Evolutionary conservation across 192 early-diverging fungal species (phyloP), one percentile per base, ranked within the genome.

Genomic region (Gamsiella multidivaricata): DNA sequence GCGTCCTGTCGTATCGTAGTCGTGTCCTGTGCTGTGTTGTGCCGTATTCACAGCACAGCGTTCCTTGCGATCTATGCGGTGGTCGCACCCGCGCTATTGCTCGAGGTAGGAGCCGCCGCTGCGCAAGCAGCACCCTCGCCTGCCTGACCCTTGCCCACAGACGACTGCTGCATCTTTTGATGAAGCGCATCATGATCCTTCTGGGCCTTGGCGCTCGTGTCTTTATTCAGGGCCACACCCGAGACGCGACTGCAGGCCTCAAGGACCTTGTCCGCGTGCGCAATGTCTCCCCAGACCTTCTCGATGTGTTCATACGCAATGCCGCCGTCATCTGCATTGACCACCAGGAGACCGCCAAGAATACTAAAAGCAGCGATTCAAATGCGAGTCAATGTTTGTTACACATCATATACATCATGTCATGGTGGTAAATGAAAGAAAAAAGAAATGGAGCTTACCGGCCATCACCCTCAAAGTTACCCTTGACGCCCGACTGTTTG

Each of bases 381-480:
- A 36, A 33, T 2, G n/a, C 11, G 53, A 54, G 31, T 6, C 26
- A 0, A 1, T 32, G 23, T n/a, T 1, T 54, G 1, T 54, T 42
- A 42, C 0, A 15, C 41, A 2, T 42, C 41, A 18, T 42, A 42
- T 11, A 11, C 41, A 42, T 42, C 41, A 42, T 42, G 12, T 18
- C 41, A 15, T 18, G 41, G 1, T 15, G 18, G 18, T 18, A 42
- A 15, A 0, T 18, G 41, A 42, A 11, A 42, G 3, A 1, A 15
- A 23, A n/a, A n/a, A n/a, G n/a, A n/a, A n/a, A n/a, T n/a, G n/a
- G 6, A 6, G 37, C 42, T 61, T 67, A 68, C 73, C 43, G 43
- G 25, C 84, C 84, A 5, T 86, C 75, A 20, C 84, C 84, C 11
- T 72, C 75, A 56, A 82, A 75, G 52, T 86, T 83, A 28, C 84